Percentiles rank a stretch among this genome's conserved stretches.
These are phyloP conservation scores for Hirschioporus abietinus DNA, from an alignment of 768 basidiomycete genomes.

Conservation along the genomic window DNA sequence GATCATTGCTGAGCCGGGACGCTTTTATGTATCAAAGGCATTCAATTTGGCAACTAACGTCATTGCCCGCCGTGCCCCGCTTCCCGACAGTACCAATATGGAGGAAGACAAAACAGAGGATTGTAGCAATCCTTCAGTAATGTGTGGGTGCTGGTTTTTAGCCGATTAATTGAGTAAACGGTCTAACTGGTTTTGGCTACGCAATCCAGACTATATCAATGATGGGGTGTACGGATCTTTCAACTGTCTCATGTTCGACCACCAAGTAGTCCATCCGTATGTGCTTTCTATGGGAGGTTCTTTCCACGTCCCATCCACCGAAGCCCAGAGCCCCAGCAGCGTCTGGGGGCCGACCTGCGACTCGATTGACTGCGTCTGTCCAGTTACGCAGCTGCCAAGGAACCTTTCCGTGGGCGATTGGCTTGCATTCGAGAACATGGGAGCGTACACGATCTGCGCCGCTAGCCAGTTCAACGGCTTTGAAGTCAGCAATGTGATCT, in stretches of 20 bases:
- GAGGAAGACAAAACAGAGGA: conserved; percentile 15
- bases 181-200: neutral
- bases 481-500: conserved; percentile 71
- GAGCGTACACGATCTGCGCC: conserved; percentile 97
- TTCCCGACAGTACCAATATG: conserved; percentile 26
- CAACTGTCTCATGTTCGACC: conserved; percentile 97
- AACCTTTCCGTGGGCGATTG: conserved; percentile 89
- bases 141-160: conserved; percentile 66
- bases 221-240: conserved; percentile 98
- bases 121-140: conserved; percentile 54
- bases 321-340: conserved; percentile 50
- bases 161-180: conserved; percentile 6
- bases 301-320: conserved; percentile 26
- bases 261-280: conserved; percentile 84
- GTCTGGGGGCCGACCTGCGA: conserved; percentile 99
- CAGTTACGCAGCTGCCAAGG: conserved; percentile 53
- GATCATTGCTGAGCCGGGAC: conserved; percentile 93
- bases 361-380: conserved; percentile 88
- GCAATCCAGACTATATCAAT: conserved; percentile 87
- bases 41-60: conserved; percentile 92
- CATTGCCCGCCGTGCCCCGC: conserved; percentile 77
- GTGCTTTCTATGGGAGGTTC: conserved; percentile 60
- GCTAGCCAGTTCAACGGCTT: conserved; percentile 96
- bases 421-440: conserved; percentile 98
- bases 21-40: conserved; percentile 89